Base-by-base conservation (phyloP, 352 stramenopile genomes). In the Globisporangium lucens region DNA sequence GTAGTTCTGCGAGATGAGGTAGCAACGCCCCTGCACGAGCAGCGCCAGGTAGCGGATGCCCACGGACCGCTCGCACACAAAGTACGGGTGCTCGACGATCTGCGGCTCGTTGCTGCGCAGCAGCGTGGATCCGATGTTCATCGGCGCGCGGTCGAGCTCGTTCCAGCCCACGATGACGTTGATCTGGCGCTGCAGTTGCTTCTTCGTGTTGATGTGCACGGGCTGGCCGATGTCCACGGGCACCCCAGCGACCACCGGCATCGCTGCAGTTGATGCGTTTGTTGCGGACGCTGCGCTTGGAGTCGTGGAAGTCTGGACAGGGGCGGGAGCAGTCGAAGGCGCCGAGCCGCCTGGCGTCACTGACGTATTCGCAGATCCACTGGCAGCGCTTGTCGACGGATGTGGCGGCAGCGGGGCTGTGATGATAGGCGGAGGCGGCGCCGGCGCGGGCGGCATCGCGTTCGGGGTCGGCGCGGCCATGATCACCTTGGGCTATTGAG, bases 1-100 rank as follows among this genome's bases (percentile, higher is more conserved):
- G 68, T 94, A 95, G 68, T 89, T 95, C 60, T 86, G 85, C 29
- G 81, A 82, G 46, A 95, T 85, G 47, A 95, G 71, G 66, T 95
- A 95, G 77, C 87, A 95, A 5, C 75, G 84, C 2, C 87, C 84
- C 47, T 92, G 80, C 53, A 94, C 78, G 33, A 95, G 77, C 67
- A 95, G 72, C 47, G 80, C 84, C 17, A 95, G 70, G 61, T 91
- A 94, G 41, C 84, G 84, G 51, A 94, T 78, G 60, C 87, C 87
- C 10, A 93, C 85, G 1, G 84, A 92, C 55, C 83, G 79, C 60
- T 93, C 87, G 63, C 87, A 91, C 61, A 95, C 87, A 72, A 95
- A 91, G 67, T 95, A 95, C 68, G 84, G 81, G 66, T 94, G 84
- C 36, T 95, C 87, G 58, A 78, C 71, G 58, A 95, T 76, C 59